These are phyloP conservation scores for Coemansia sp. DNA, from an alignment of 192 early-diverging fungal species.

Conservation along the genomic window DNA sequence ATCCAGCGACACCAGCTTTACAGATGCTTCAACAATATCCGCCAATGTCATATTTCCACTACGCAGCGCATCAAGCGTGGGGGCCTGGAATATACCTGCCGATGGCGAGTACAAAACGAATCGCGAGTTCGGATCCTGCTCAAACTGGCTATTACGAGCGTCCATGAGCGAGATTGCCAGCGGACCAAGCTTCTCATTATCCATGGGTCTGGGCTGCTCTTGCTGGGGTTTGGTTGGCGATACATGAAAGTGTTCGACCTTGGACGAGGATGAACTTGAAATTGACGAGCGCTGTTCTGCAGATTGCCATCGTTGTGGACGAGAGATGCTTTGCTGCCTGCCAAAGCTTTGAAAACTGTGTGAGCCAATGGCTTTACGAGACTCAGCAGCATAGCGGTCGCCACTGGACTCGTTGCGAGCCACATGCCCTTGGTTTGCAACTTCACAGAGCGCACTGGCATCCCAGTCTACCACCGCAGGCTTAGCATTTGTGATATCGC, in stretches of 20 bases:
- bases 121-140: constrained; percentile 11
- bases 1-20: constrained; percentile 20
- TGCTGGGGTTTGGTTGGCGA: no score
- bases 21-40: constrained; percentile 46
- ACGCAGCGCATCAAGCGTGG: constrained; percentile 31
- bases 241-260: no score
- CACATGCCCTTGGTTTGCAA: constrained; percentile 18
- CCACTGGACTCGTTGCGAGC: constrained; percentile 3
- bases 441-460: constrained; percentile 21
- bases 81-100: constrained; percentile 36
- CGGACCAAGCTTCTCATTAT: constrained; percentile 13
- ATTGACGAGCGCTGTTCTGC: not conserved
- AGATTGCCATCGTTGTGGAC: not conserved
- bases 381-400: constrained; percentile 35
- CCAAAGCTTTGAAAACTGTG: constrained; percentile 2
- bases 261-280: no score
- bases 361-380: constrained; percentile 34
- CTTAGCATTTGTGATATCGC: constrained; percentile 1
- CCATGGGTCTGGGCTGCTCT: not conserved
- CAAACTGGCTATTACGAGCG: constrained; percentile 10
- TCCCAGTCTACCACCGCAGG: constrained; percentile 32
- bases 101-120: constrained; percentile 47
- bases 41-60: constrained; percentile 34
- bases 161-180: constrained; percentile 30
- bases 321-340: not conserved